phyloP scores from a whole-genome alignment of 2,329 filamentous ascomycete species.

The Hypoxylon sp. region DNA sequence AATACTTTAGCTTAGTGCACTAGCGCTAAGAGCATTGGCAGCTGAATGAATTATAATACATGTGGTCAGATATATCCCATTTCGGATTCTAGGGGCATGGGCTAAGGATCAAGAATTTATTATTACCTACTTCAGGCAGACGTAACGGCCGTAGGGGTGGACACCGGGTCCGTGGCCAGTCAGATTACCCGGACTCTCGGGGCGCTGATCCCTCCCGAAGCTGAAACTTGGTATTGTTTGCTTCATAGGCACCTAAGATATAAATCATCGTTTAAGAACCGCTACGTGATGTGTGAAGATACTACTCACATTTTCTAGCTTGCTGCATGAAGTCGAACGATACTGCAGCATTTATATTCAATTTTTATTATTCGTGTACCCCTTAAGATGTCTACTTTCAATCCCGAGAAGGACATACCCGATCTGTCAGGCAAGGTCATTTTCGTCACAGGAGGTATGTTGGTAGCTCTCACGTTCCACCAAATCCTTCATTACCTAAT shows the following conservation, averaged over 20 bases:
- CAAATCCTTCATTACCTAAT: neutral
- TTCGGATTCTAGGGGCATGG: neutral
- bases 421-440: neutral
- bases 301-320: neutral
- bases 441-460: neutral
- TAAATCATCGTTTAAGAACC: neutral
- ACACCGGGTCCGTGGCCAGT: neutral
- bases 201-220: slow-evolving; percentile 2
- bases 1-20: neutral
- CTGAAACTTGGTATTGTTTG: neutral
- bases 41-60: neutral
- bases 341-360: neutral
- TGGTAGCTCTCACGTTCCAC: neutral
- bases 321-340: neutral
- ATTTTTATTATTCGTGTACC: neutral
- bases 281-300: neutral
- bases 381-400: neutral
- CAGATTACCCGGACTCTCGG: slow-evolving; percentile 8
- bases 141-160: neutral
- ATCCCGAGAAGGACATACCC: neutral
- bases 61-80: neutral
- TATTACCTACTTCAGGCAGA: neutral
- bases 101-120: neutral
- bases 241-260: neutral
- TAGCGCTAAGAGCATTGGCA: neutral